Evolutionary conservation across 306 rosid species (phyloP).

Genomic region (Lathyrus oleraceus): DNA sequence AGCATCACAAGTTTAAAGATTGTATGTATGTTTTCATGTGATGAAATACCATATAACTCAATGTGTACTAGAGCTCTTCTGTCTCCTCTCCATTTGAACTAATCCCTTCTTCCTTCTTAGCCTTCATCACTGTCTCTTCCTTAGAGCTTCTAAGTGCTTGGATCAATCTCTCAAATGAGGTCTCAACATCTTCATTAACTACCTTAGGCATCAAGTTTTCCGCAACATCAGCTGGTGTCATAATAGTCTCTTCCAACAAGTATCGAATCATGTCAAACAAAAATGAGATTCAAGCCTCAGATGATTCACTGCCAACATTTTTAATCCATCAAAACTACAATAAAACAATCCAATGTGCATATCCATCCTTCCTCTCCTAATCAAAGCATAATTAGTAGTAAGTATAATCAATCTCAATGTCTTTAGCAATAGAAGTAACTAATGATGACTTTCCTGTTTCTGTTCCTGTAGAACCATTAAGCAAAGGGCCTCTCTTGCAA

Average conservation of each 20-base stretch:
- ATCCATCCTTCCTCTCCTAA: conserved; percentile 74
- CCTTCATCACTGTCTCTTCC: conserved; percentile 23
- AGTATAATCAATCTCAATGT: conserved; percentile 29
- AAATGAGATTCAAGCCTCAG: conserved; percentile 51
- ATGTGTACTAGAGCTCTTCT: too few species aligned
- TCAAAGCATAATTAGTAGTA: conserved; percentile 67
- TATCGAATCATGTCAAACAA: background rate
- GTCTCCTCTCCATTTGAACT: conserved; percentile 11
- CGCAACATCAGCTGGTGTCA: conserved; percentile 73
- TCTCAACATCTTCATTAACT: conserved; percentile 34
- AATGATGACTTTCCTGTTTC: background rate
- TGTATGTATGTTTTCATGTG: too few species aligned
- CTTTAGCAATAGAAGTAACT: background rate
- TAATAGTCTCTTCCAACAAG: conserved; percentile 41
- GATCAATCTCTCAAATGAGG: conserved; percentile 43
- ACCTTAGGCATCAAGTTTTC: conserved; percentile 74
- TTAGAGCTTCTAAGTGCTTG: conserved; percentile 50
- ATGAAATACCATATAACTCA: too few species aligned
- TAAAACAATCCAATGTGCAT: conserved; percentile 66
- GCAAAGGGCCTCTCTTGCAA: background rate
- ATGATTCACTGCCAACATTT: conserved; percentile 62
- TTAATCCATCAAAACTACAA: conserved; percentile 67
- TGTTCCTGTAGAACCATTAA: background rate
- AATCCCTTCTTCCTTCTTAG: conserved; percentile 34
- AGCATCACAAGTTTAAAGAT: too few species aligned